phyloP scores from a whole-genome alignment of 83 land plant species.

The Diphasiastrum complanatum region DNA sequence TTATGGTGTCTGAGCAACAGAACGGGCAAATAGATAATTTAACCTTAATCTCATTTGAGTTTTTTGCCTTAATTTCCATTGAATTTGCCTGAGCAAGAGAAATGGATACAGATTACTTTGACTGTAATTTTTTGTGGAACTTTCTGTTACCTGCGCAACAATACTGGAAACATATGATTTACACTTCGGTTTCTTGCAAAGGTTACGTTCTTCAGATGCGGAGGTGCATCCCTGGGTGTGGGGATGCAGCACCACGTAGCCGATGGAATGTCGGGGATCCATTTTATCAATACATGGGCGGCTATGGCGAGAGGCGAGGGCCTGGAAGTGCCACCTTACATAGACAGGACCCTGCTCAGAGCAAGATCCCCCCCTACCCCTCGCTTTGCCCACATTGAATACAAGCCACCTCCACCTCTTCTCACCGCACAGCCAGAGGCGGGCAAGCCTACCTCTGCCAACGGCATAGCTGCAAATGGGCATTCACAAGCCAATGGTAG shows the following conservation, averaged over 20 bases:
- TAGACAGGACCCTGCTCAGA: constrained; percentile 73
- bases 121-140: no score
- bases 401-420: constrained; percentile 69
- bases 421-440: not conserved
- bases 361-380: constrained; percentile 77
- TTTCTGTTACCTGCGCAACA: no score
- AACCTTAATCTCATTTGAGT: no score
- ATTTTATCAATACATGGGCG: constrained; percentile 33
- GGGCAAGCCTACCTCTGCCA: not conserved
- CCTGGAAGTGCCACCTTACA: constrained; percentile 53
- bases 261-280: constrained; percentile 35
- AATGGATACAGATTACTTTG: no score
- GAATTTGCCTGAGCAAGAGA: no score
- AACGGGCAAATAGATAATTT: no score
- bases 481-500: not conserved
- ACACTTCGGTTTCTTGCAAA: not conserved
- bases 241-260: constrained; percentile 40
- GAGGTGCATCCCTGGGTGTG: constrained; percentile 28
- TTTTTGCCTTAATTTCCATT: no score
- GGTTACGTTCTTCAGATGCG: constrained; percentile 28
- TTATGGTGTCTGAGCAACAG: no score
- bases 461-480: constrained; percentile 7
- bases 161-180: not conserved
- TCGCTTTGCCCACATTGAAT: constrained; percentile 67
- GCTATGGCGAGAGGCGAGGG: constrained; percentile 20